Evolutionary conservation across 352 stramenopile species (phyloP).

Genomic region (Detonula confervacea): DNA sequence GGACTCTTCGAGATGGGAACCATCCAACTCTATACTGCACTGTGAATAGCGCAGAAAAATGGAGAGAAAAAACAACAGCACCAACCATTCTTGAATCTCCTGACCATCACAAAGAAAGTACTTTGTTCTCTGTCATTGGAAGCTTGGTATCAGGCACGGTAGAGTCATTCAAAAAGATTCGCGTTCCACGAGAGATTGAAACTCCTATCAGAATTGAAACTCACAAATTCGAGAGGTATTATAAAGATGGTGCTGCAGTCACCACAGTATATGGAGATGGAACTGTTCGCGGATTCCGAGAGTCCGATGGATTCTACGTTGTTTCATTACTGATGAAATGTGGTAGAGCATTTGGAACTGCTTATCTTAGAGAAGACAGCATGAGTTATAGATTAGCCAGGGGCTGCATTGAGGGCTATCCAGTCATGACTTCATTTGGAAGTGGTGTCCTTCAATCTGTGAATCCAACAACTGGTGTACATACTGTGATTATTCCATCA

Average conservation of each 20-base stretch:
- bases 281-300: conserved; percentile 63
- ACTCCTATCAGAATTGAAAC: conserved; percentile 29
- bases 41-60: conserved; percentile 64
- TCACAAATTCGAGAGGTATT: conserved; percentile 75
- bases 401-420: conserved; percentile 83
- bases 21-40: conserved; percentile 79
- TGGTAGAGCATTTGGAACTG: conserved; percentile 62
- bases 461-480: conserved; percentile 80
- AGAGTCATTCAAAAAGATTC: conserved; percentile 55
- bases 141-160: conserved; percentile 60
- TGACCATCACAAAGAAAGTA: conserved; percentile 45
- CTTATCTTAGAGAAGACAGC: conserved; percentile 67
- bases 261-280: conserved; percentile 79
- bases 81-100: conserved; percentile 6
- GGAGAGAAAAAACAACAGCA: conserved; percentile 61
- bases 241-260: conserved; percentile 76
- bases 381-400: conserved; percentile 76
- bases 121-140: conserved; percentile 62
- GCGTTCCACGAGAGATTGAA: conserved; percentile 53
- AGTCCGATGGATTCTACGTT: conserved; percentile 79
- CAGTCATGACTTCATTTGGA: conserved; percentile 77
- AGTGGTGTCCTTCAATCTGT: conserved; percentile 81
- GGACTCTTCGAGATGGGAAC: conserved; percentile 69
- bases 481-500: conserved; percentile 75
- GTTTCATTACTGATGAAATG: conserved; percentile 62